Evolutionary conservation across 2,329 filamentous ascomycete genomes (phyloP).

Genomic region (Neonectria punicea): DNA sequence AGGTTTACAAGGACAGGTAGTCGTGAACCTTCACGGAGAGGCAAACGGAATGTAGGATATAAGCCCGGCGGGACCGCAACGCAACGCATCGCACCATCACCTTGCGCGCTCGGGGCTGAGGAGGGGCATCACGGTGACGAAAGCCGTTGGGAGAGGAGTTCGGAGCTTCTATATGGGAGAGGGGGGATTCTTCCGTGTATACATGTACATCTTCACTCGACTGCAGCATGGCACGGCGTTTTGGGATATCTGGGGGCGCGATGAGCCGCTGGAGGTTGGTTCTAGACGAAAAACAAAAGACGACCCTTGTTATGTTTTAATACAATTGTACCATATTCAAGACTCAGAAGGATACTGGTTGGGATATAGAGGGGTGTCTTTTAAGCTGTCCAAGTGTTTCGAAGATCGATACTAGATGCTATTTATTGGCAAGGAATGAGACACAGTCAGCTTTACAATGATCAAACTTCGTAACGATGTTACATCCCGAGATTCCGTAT

Average conservation of each 20-base stretch:
- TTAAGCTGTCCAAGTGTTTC: too few species aligned
- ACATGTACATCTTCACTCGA: slow-evolving; percentile 65
- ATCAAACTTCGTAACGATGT: background rate
- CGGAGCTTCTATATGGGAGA: slow-evolving; percentile 26
- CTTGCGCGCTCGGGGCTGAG: slow-evolving; percentile 19
- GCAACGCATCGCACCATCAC: background rate
- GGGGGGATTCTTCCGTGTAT: slow-evolving; percentile 44
- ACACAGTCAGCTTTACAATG: too few species aligned
- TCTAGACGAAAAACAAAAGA: slow-evolving; percentile 46
- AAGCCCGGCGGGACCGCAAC: slow-evolving; percentile 7
- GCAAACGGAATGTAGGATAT: slow-evolving; percentile 37
- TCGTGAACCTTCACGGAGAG: slow-evolving; percentile 5
- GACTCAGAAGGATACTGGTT: background rate
- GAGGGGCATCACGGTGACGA: slow-evolving; percentile 7
- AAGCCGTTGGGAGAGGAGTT: slow-evolving; percentile 23
- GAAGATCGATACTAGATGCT: too few species aligned
- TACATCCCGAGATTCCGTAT: background rate
- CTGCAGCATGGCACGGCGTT: slow-evolving; percentile 65
- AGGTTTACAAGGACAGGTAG: slow-evolving; percentile 89
- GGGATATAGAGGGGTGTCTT: background rate
- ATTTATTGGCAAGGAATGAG: too few species aligned
- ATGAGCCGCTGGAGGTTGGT: slow-evolving; percentile 45
- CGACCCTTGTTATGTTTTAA: slow-evolving; percentile 44
- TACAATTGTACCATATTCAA: slow-evolving; percentile 43
- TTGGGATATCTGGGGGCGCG: slow-evolving; percentile 44